Percentiles rank a stretch among this genome's conserved stretches.
These are phyloP conservation scores for Blakeslea trispora DNA, from an alignment of 371 early-diverging fungal species.

Conservation along the genomic window DNA sequence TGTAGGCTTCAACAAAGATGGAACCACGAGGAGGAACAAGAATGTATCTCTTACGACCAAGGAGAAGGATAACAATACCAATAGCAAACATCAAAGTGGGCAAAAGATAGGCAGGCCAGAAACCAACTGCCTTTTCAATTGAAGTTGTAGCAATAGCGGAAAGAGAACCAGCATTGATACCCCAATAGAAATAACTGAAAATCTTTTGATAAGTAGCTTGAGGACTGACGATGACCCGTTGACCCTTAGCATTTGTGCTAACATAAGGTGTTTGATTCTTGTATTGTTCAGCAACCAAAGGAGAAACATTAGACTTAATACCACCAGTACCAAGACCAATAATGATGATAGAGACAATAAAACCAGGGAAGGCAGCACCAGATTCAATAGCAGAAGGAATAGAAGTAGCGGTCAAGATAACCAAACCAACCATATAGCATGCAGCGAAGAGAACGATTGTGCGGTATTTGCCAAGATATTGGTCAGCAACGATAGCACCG, in stretches of 20 bases:
- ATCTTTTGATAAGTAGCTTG: conserved; percentile 55
- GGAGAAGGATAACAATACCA: conserved; percentile 57
- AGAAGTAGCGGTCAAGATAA: conserved; percentile 67
- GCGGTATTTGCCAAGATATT: conserved; percentile 79
- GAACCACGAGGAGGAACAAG: conserved; percentile 65
- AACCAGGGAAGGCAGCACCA: conserved; percentile 63
- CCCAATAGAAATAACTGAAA: conserved; percentile 73
- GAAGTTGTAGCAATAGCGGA: conserved; percentile 65
- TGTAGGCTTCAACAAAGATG: conserved; percentile 47
- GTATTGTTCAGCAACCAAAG: conserved; percentile 56
- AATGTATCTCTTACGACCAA: conserved; percentile 62
- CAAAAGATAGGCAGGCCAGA: conserved; percentile 70
- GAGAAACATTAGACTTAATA: conserved; percentile 55
- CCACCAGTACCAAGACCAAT: conserved; percentile 67
- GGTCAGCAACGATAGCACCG: conserved; percentile 83
- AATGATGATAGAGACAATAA: conserved; percentile 64
- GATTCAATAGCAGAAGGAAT: conserved; percentile 52
- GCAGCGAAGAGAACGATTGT: conserved; percentile 71
- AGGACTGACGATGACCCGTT: conserved; percentile 52
- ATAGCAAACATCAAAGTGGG: conserved; percentile 72
- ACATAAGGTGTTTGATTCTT: conserved; percentile 32
- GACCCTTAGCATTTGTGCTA: conserved; percentile 25
- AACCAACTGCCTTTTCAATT: conserved; percentile 56
- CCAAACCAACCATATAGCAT: conserved; percentile 70
- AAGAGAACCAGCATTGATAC: conserved; percentile 80